phyloP scores from a whole-genome alignment of 192 early-diverging fungal species.

The Coemansia sp. region DNA sequence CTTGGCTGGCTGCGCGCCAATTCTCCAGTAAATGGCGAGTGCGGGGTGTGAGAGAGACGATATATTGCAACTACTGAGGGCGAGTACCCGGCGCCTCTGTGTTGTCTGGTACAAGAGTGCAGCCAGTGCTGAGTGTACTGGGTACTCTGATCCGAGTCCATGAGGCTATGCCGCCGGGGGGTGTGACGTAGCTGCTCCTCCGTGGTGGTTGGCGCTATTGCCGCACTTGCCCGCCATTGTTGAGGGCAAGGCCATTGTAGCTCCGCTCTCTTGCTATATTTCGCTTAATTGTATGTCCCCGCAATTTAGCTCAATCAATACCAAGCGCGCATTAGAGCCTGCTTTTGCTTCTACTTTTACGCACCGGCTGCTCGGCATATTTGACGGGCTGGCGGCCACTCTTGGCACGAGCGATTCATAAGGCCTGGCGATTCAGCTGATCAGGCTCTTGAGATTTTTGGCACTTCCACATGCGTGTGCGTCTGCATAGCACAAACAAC shows the following conservation, averaged over 20 bases:
- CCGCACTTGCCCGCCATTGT: neutral
- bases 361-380: neutral
- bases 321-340: neutral
- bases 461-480: neutral
- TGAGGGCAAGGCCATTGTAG: neutral
- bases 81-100: neutral
- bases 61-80: neutral
- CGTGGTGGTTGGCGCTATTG: neutral
- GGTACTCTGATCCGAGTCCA: neutral
- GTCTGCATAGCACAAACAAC: neutral
- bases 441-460: neutral
- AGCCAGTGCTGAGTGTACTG: neutral
- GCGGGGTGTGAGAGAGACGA: neutral
- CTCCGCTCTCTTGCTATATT: neutral
- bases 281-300: neutral
- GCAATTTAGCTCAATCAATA: slow-evolving; percentile 1
- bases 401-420: neutral
- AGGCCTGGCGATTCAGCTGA: neutral
- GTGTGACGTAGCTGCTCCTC: neutral
- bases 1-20: neutral
- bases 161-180: neutral
- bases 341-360: neutral
- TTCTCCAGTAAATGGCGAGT: neutral
- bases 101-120: neutral
- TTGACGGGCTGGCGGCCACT: neutral